A percentile compares a stretch with the other conserved stretches of the same genome.
These are phyloP conservation scores for Brassica napus DNA, from an alignment of 345 rosid genomes.

Conservation along the genomic window Da-Ae NC_063446.1:12895001-12895500, in stretches of 20 bases:
- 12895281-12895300: slow-evolving; percentile 7
- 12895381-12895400: slow-evolving; percentile 35
- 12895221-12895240: slow-evolving; percentile 28
- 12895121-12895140: slow-evolving; percentile 80
- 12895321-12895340: slow-evolving; percentile 10
- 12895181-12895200: slow-evolving; percentile 87
- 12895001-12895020: slow-evolving; percentile 87
- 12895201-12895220: slow-evolving; percentile 50
- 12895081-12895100: slow-evolving; percentile 93
- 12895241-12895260: slow-evolving; percentile 21
- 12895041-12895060: slow-evolving; percentile 65
- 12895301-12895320: not conserved
- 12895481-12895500: slow-evolving; percentile 29
- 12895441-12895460: not conserved
- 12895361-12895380: slow-evolving; percentile 32
- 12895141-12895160: slow-evolving; percentile 80
- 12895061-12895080: slow-evolving; percentile 89
- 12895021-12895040: slow-evolving; percentile 91
- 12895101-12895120: slow-evolving; percentile 90
- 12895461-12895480: slow-evolving; percentile 12
- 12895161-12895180: slow-evolving; percentile 91
- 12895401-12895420: slow-evolving; percentile 1
- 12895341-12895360: slow-evolving; percentile 39
- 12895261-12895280: slow-evolving; percentile 48
- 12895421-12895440: slow-evolving; percentile 8